Percentiles rank a stretch among this genome's conserved stretches.
Conservation (phyloP, 768 basidiomycete species). For the Strobilomyces confusus region DNA sequence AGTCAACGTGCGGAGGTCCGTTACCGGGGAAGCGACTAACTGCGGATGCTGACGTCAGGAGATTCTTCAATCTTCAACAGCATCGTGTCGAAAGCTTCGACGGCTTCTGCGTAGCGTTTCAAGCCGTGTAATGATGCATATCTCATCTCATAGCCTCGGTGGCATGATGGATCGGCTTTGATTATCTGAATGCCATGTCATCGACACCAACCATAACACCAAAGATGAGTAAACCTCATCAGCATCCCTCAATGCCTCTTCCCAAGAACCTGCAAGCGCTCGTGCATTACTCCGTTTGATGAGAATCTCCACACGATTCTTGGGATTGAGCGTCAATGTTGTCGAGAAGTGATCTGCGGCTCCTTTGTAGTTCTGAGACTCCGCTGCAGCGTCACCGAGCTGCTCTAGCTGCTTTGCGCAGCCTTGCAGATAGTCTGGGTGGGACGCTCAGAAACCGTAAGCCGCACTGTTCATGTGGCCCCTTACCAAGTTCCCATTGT, state of each 20-base stretch:
- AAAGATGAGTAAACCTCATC: neutral
- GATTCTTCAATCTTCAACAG: neutral
- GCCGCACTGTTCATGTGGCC: too few relatives aligned
- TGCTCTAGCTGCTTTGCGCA: too few relatives aligned
- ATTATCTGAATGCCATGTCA: neutral
- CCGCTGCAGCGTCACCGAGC: too few relatives aligned
- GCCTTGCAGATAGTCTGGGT: too few relatives aligned
- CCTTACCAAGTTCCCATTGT: too few relatives aligned
- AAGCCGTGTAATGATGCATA: neutral
- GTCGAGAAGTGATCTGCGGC: neutral
- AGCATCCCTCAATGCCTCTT: neutral
- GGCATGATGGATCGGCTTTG: neutral
- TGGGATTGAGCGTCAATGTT: neutral
- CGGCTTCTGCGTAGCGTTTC: neutral
- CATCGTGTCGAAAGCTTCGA: neutral
- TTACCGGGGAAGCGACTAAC: neutral
- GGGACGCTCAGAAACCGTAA: too few relatives aligned
- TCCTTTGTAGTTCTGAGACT: neutral
- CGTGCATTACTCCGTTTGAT: neutral
- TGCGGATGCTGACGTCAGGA: neutral
- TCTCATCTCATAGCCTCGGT: neutral
- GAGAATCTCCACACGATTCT: neutral
- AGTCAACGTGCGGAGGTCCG: neutral
- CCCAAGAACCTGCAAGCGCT: neutral
- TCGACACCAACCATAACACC: neutral